These are phyloP conservation scores for Boletus sensibilis DNA, from an alignment of 768 basidiomycete genomes.

Conservation along the genomic window DNA sequence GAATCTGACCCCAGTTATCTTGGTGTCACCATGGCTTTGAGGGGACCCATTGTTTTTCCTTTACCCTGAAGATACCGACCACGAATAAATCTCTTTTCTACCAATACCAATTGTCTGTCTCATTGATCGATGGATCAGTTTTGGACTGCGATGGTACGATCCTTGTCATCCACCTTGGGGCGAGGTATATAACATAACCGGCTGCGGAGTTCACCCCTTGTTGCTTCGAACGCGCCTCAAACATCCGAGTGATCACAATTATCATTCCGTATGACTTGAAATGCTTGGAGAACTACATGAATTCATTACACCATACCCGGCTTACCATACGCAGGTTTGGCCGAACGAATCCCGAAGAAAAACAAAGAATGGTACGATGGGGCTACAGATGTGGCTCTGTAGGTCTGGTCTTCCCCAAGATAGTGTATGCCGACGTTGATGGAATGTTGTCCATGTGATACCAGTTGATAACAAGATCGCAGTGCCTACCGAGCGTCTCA, in stretches of 20 bases:
- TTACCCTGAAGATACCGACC: constrained; percentile 12
- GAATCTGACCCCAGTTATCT: constrained; percentile 25
- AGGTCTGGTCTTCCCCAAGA: neutral
- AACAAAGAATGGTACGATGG: neutral
- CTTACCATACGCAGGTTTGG: neutral
- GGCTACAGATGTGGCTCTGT: neutral
- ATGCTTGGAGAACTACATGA: neutral
- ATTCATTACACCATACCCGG: neutral
- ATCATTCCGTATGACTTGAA: neutral
- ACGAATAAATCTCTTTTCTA: neutral
- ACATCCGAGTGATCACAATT: neutral
- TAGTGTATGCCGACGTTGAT: neutral
- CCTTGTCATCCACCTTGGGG: neutral
- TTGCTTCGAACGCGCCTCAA: neutral
- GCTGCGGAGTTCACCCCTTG: neutral
- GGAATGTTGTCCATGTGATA: neutral
- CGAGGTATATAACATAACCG: neutral
- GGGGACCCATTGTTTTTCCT: constrained; percentile 18
- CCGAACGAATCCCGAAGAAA: neutral
- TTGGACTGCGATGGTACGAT: neutral
- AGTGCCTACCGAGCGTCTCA: neutral
- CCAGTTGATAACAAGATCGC: neutral
- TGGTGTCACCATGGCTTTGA: constrained; percentile 26
- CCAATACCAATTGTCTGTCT: neutral
- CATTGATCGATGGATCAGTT: neutral